Evolutionary conservation across 108 stramenopile species (phyloP).

Genomic region (Fragilariopsis cylindrus): DNA sequence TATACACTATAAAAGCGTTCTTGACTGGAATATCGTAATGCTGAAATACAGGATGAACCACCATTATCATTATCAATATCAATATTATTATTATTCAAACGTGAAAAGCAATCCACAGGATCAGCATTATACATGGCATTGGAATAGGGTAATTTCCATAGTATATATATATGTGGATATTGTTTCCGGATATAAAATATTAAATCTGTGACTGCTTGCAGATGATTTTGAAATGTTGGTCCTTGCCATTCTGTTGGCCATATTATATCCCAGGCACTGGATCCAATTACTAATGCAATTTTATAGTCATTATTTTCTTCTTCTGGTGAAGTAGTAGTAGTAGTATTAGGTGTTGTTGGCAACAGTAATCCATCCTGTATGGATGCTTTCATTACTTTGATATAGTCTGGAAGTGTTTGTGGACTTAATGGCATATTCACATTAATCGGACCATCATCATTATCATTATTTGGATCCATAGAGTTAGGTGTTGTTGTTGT

Average conservation of each 20-base stretch:
- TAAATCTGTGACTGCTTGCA: neutral
- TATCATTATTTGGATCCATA: neutral
- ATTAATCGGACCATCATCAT: neutral
- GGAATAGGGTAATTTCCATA: neutral
- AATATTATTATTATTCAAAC: no score
- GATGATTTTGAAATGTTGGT: neutral
- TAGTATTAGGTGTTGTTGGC: neutral
- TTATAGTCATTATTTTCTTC: neutral
- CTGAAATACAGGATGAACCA: neutral
- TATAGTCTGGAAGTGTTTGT: neutral
- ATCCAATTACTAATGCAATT: neutral
- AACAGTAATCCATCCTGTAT: neutral
- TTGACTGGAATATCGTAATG: neutral
- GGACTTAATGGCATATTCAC: neutral
- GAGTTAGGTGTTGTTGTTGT: neutral
- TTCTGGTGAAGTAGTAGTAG: neutral
- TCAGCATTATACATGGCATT: neutral
- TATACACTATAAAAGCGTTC: neutral
- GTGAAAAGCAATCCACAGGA: neutral
- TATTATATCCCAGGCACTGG: constrained; percentile 6
- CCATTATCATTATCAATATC: neutral
- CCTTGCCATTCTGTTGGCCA: constrained; percentile 17
- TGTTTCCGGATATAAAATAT: neutral
- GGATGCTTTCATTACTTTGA: neutral
- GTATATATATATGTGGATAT: neutral